Evolutionary conservation across 2,329 filamentous ascomycete species (phyloP), one percentile per base, ranked within the genome.

Genomic region (Fusarium sp.): DNA sequence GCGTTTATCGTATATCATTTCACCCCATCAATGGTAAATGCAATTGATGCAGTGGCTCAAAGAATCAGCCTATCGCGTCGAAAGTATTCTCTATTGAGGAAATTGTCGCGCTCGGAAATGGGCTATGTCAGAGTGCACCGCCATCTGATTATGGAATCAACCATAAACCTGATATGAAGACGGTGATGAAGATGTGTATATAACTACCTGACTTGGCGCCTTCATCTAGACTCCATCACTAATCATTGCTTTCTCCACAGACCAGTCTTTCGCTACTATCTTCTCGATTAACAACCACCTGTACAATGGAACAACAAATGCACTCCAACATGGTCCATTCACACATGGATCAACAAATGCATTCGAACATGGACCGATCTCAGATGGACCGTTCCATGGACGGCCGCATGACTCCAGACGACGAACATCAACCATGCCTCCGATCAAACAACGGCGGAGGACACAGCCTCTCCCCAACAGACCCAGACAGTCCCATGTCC

Each of bases 191-290:
- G 9, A n/a, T n/a, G 10, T n/a, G 3, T 38, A 38, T 38, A 38
- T 38, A 38, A 38, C 3, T 38, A 0, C 34, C n/a, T 12, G 10
- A n/a, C 5, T n/a, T 38, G 10, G 1, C 34, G 1, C 1, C 34
- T 38, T 2, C 0, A 3, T n/a, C 6, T n/a, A 2, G 18, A 1
- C 34, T 38, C 1, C 10, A 38, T 38, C 18, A 11, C 3, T 1
- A 30, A 38, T 12, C 10, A 38, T 38, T 12, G 3, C 34, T 11
- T 38, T 38, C 10, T 38, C 34, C 4, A 25, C 27, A 38, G 1
- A 6, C 2, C 9, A n/a, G 34, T 12, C 18, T 3, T 38, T 38
- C 34, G 10, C 18, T 38, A 6, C 16, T n/a, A n/a, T 0, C 5
- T 6, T 18, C 32, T 18, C 2, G 15, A 34, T 5, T 9, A 5